Evolutionary conservation across 306 rosid genomes (phyloP).

Genomic region (Pachyrhizus erosus): DNA sequence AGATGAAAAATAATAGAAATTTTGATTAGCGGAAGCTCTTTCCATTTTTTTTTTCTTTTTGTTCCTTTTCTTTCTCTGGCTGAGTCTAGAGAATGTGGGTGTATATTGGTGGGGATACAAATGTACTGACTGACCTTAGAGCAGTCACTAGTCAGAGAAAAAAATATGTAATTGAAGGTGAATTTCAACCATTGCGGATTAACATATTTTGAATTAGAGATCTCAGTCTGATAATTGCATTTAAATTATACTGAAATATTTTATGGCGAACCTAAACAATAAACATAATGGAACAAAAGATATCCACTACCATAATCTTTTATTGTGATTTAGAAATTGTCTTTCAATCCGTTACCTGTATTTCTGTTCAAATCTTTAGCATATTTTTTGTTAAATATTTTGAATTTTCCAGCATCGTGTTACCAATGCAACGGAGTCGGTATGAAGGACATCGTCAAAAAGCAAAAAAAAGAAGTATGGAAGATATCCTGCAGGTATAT

Average conservation of each 20-base stretch:
- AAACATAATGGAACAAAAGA: not conserved
- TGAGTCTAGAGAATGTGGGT: slow-evolving; percentile 49
- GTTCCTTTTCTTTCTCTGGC: slow-evolving; percentile 42
- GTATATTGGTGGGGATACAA: slow-evolving; percentile 89
- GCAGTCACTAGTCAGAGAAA: slow-evolving; percentile 61
- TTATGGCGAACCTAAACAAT: not conserved
- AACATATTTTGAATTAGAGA: slow-evolving; percentile 46
- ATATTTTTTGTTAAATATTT: not conserved
- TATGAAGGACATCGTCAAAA: not conserved
- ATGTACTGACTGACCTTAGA: slow-evolving; percentile 57
- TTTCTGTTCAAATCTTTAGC: not conserved
- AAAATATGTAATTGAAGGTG: slow-evolving; percentile 53
- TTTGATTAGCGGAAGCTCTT: slow-evolving; percentile 60
- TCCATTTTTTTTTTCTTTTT: slow-evolving; percentile 43
- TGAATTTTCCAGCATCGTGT: not conserved
- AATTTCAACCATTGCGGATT: slow-evolving; percentile 72
- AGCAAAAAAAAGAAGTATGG: not conserved
- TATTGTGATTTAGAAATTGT: not conserved
- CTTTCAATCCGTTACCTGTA: not conserved
- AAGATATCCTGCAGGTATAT: not conserved
- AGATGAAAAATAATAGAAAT: slow-evolving; percentile 60
- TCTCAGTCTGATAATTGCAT: not conserved
- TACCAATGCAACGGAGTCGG: not conserved
- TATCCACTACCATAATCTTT: too few species aligned
- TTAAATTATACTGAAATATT: not conserved